A percentile compares a stretch with the other conserved stretches of the same genome.
phyloP scores from a whole-genome alignment of 768 basidiomycete genomes.

The Lactarius deliciosus region DNA sequence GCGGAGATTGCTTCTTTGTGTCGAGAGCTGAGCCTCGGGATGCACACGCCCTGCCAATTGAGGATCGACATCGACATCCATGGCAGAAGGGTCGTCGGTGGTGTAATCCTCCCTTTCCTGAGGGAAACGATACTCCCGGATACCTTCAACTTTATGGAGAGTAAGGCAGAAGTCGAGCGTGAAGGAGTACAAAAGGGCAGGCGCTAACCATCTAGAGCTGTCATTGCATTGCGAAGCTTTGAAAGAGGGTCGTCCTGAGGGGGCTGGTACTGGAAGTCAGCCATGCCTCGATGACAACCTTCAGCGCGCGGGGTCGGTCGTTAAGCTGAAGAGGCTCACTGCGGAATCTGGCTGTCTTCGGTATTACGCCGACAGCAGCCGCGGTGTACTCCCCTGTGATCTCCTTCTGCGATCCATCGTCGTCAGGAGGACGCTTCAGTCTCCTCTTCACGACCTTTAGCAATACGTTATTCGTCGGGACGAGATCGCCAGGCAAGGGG shows the following conservation, averaged over 20 bases:
- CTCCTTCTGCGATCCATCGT: slow-evolving; percentile 29
- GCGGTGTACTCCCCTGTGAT: slow-evolving; percentile 68
- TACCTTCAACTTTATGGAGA: slow-evolving; percentile 58
- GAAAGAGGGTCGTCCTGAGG: slow-evolving; percentile 67
- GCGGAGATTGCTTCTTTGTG: slow-evolving; percentile 57
- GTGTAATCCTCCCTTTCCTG: slow-evolving; percentile 66
- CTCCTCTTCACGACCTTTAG: slow-evolving; percentile 79
- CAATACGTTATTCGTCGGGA: slow-evolving; percentile 76
- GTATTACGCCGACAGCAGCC: slow-evolving; percentile 69
- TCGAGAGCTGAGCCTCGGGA: slow-evolving; percentile 23
- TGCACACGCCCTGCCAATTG: slow-evolving; percentile 32
- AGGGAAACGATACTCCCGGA: slow-evolving; percentile 68
- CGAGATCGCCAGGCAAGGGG: slow-evolving; percentile 79
- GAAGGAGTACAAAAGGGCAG: not conserved
- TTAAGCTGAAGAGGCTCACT: slow-evolving; percentile 51
- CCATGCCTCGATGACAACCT: slow-evolving; percentile 63
- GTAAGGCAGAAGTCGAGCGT: slow-evolving; percentile 11
- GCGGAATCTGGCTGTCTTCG: slow-evolving; percentile 86
- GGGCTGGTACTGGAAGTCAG: slow-evolving; percentile 88
- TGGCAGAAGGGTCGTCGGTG: slow-evolving; percentile 37
- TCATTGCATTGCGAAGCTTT: slow-evolving; percentile 70
- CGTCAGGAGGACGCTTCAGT: slow-evolving; percentile 41
- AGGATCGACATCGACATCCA: slow-evolving; percentile 52
- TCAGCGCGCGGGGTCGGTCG: not conserved
- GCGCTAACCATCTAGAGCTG: slow-evolving; percentile 73